Percentiles rank a stretch among this genome's conserved stretches.
These are phyloP conservation scores for Maudiozyma bulderi DNA, from an alignment of 805 yeast species.

Conservation along the genomic window DNA sequence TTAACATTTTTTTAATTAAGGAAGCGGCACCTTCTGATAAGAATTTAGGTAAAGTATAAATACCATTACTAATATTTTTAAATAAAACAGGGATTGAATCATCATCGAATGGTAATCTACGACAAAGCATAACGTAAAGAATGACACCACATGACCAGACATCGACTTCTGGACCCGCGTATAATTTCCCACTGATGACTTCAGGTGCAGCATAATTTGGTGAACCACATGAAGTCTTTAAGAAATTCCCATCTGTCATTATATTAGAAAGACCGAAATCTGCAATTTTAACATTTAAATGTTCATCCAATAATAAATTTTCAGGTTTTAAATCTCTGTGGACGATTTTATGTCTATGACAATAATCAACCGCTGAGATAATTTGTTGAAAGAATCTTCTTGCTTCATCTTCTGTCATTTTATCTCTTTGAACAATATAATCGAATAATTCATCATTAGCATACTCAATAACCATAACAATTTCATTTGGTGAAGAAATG, in stretches of 20 bases:
- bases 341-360: slow-evolving; percentile 92
- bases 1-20: slow-evolving; percentile 78
- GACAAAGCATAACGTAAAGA: slow-evolving; percentile 89
- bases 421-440: slow-evolving; percentile 87
- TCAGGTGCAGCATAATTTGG: slow-evolving; percentile 98
- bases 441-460: slow-evolving; percentile 96
- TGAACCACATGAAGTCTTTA: slow-evolving; percentile 91
- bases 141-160: slow-evolving; percentile 98
- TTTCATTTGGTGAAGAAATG: slow-evolving; percentile 88
- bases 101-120: slow-evolving; percentile 91
- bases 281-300: slow-evolving; percentile 87
- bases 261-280: slow-evolving; percentile 92
- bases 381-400: slow-evolving; percentile 92
- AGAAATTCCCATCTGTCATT: slow-evolving; percentile 95
- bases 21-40: slow-evolving; percentile 78
- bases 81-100: slow-evolving; percentile 91
- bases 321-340: slow-evolving; percentile 97
- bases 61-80: slow-evolving; percentile 87
- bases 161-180: slow-evolving; percentile 97
- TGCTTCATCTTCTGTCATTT: slow-evolving; percentile 86
- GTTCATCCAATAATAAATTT: slow-evolving; percentile 78
- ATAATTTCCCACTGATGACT: slow-evolving; percentile 85
- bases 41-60: slow-evolving; percentile 81
- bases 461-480: slow-evolving; percentile 92
- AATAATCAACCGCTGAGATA: slow-evolving; percentile 91